These are phyloP conservation scores for Pseudovirgaria hyperparasitica DNA, from an alignment of 2,329 filamentous ascomycete species.

Conservation along the genomic window DNA sequence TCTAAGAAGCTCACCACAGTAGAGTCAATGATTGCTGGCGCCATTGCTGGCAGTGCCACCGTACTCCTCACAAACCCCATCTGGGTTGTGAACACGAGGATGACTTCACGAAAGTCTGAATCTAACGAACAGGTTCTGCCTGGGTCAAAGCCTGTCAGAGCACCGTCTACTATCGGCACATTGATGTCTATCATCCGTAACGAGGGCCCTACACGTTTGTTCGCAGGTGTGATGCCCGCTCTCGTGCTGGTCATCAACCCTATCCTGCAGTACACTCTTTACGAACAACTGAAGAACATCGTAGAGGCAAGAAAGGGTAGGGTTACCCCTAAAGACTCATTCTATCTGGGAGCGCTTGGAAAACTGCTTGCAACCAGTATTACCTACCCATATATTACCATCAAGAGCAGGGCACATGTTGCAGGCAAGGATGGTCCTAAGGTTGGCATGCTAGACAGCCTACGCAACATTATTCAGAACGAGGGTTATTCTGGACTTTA, in stretches of 20 bases:
- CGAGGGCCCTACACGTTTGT: conserved; percentile 75
- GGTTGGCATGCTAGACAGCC: conserved; percentile 66
- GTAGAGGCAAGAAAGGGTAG: conserved; percentile 65
- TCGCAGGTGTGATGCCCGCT: conserved; percentile 84
- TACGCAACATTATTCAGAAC: conserved; percentile 69
- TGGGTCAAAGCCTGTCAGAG: conserved; percentile 34
- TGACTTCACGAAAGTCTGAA: conserved; percentile 76
- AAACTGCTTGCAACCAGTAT: conserved; percentile 89
- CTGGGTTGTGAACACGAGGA: conserved; percentile 97
- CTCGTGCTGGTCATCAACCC: conserved; percentile 94
- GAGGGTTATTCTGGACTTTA: conserved; percentile 91
- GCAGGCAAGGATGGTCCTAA: conserved; percentile 62
- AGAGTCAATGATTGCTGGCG: conserved; percentile 91
- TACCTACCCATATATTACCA: conserved; percentile 97
- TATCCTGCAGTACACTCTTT: conserved; percentile 96
- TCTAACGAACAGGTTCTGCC: conserved; percentile 26
- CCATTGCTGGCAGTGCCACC: conserved; percentile 84
- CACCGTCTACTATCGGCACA: conserved; percentile 66
- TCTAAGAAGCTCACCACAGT: conserved; percentile 76
- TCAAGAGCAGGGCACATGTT: conserved; percentile 97
- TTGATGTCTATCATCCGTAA: conserved; percentile 67
- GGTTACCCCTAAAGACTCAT: conserved; percentile 76
- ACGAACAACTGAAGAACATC: conserved; percentile 92
- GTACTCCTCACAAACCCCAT: conserved; percentile 97
- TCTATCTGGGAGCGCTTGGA: conserved; percentile 81